Conservation (phyloP, 345 rosid species). For the Linum trigynum region DNA sequence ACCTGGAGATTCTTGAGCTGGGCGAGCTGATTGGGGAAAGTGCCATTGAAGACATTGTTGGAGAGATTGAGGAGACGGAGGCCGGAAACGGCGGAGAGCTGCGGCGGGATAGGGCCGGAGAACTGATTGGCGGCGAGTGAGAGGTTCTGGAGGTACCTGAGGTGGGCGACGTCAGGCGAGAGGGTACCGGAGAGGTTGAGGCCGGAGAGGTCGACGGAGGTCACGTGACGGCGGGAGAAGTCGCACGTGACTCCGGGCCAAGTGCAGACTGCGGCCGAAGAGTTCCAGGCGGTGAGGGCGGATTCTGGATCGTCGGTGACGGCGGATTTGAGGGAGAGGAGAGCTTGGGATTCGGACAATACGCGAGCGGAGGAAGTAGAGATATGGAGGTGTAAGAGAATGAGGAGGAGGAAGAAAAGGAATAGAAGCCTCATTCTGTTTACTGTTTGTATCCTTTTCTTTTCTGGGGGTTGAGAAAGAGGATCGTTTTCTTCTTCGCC, state of each 20-base stretch:
- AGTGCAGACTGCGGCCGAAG: conserved; percentile 37
- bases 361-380: conserved; percentile 19
- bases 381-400: conserved; percentile 39
- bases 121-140: conserved; percentile 48
- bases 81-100: conserved; percentile 42
- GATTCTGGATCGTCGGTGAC: conserved; percentile 45
- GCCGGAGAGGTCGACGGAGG: conserved; percentile 49
- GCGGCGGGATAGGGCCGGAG: conserved; percentile 60
- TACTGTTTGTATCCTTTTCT: conserved; percentile 8
- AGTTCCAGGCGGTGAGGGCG: conserved; percentile 60
- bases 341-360: conserved; percentile 57
- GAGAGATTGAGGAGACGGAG: conserved; percentile 69
- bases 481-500: no score
- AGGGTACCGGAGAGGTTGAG: conserved; percentile 65
- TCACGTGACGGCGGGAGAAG: conserved; percentile 45
- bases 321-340: conserved; percentile 67
- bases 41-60: conserved; percentile 62
- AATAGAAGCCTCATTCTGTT: conserved; percentile 36
- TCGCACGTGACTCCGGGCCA: conserved; percentile 75
- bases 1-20: conserved; percentile 50
- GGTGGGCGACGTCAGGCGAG: conserved; percentile 47
- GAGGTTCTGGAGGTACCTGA: conserved; percentile 51
- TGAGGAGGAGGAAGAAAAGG: conserved; percentile 26
- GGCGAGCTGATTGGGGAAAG: conserved; percentile 56
- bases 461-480: conserved; percentile 3